These are phyloP conservation scores for Pulveroboletus ravenelii DNA, from an alignment of 768 basidiomycete species.

Conservation along the genomic window DNA sequence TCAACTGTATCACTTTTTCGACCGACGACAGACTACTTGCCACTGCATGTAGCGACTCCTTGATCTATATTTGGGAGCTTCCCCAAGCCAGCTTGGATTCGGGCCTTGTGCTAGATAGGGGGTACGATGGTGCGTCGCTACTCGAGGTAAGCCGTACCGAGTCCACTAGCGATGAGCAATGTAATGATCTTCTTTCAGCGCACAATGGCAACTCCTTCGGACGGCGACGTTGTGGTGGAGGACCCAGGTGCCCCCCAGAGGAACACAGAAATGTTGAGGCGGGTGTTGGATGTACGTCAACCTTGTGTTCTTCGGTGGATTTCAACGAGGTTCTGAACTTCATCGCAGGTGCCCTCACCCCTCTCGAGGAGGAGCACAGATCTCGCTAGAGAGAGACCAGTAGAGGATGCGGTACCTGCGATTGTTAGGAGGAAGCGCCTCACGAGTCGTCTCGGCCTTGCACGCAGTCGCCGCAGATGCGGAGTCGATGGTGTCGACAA, in stretches of 20 bases:
- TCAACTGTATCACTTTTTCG: slow-evolving; percentile 29
- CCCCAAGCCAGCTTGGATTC: slow-evolving; percentile 28
- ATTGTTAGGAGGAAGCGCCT: neutral
- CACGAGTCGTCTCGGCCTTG: slow-evolving; percentile 4
- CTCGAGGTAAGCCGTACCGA: slow-evolving; percentile 21
- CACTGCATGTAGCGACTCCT: slow-evolving; percentile 29
- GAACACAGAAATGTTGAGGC: slow-evolving; percentile 8
- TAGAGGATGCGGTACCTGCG: slow-evolving; percentile 7
- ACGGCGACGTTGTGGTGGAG: neutral
- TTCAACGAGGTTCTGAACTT: slow-evolving; percentile 6
- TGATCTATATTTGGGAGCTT: slow-evolving; percentile 29
- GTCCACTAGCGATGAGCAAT: neutral
- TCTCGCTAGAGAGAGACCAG: slow-evolving; percentile 1
- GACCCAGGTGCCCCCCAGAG: neutral
- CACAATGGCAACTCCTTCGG: slow-evolving; percentile 1
- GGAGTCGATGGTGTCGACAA: neutral
- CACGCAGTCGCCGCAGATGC: slow-evolving; percentile 1
- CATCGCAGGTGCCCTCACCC: slow-evolving; percentile 6
- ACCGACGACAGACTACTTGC: slow-evolving; percentile 28
- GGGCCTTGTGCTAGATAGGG: slow-evolving; percentile 24
- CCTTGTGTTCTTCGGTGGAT: neutral
- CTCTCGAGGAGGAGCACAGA: slow-evolving; percentile 4
- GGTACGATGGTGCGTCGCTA: slow-evolving; percentile 18
- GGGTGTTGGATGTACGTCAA: slow-evolving; percentile 17
- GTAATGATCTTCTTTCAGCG: slow-evolving; percentile 12